Evolutionary conservation across 371 early-diverging fungal genomes (phyloP).

Genomic region (Basidiobolus meristosporus): DNA sequence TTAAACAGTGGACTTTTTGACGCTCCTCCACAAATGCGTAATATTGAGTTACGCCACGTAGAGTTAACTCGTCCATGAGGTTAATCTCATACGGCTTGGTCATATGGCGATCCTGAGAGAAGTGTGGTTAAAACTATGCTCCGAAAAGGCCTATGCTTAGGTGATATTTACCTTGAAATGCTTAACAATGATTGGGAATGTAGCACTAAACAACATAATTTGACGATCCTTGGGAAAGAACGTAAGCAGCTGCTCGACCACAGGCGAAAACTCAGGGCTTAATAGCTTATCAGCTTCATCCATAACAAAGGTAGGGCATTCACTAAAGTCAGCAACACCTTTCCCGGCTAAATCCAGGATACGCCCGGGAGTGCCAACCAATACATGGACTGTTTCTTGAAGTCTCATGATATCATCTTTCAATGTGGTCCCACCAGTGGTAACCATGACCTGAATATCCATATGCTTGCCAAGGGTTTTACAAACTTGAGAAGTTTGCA

Average conservation of each 20-base stretch:
- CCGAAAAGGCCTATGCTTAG: no score
- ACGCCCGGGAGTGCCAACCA: constrained; percentile 97
- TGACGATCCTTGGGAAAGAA: constrained; percentile 74
- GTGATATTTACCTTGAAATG: constrained; percentile 59
- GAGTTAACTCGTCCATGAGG: constrained; percentile 95
- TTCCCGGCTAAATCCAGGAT: constrained; percentile 88
- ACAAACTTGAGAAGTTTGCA: constrained; percentile 92
- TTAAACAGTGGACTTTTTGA: constrained; percentile 95
- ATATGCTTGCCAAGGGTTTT: constrained; percentile 85
- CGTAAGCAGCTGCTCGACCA: constrained; percentile 79
- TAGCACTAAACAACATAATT: constrained; percentile 94
- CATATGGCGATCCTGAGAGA: constrained; percentile 75
- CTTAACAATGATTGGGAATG: constrained; percentile 95
- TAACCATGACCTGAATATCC: constrained; percentile 86
- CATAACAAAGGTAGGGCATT: constrained; percentile 82
- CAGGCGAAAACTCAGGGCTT: constrained; percentile 87
- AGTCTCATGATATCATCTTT: constrained; percentile 97
- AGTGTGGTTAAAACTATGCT: not conserved
- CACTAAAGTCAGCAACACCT: constrained; percentile 69
- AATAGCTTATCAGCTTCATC: constrained; percentile 98
- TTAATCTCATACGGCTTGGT: constrained; percentile 94
- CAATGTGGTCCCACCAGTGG: constrained; percentile 92
- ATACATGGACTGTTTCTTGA: constrained; percentile 75
- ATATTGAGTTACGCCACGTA: constrained; percentile 95
- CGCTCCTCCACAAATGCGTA: constrained; percentile 97